Conservation (phyloP, 768 basidiomycete species). For the Candolleomyces eurysporus region DNA sequence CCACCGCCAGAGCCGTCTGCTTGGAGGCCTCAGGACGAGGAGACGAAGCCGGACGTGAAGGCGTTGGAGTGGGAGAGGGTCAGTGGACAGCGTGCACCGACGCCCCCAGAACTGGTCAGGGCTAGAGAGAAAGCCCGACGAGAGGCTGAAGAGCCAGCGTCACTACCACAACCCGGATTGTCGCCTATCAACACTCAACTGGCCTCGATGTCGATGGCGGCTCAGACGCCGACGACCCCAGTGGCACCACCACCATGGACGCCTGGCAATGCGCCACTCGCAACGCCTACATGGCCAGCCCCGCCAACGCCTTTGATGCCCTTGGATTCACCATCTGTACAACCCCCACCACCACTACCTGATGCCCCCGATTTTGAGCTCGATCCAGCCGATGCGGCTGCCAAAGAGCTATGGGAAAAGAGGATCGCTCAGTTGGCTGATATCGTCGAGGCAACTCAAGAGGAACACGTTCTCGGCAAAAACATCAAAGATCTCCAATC, state of each 20-base stretch:
- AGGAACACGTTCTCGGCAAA: not conserved
- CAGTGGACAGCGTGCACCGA: not conserved
- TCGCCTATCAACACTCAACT: not conserved
- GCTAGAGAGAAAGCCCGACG: not conserved
- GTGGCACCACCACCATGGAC: not conserved
- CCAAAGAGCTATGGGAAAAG: slow-evolving; percentile 14
- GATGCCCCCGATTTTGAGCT: not conserved
- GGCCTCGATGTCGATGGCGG: not conserved
- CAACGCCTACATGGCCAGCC: not conserved
- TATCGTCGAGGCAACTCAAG: not conserved
- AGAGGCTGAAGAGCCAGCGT: not conserved
- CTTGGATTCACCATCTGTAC: not conserved
- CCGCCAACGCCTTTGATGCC: not conserved
- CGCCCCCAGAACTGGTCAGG: not conserved
- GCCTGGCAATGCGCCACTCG: not conserved
- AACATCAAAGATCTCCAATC: slow-evolving; percentile 6
- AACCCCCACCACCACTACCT: slow-evolving; percentile 9
- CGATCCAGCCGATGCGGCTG: slow-evolving; percentile 10
- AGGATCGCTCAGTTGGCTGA: slow-evolving; percentile 11
- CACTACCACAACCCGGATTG: not conserved
- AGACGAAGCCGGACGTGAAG: not conserved
- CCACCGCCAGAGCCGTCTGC: not conserved
- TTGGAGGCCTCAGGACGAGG: not conserved
- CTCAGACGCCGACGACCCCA: too few relatives aligned
- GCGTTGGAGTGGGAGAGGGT: not conserved